phyloP scores from a whole-genome alignment of 805 yeast species.

The Sugiyamaella qingdaonensis region DNA sequence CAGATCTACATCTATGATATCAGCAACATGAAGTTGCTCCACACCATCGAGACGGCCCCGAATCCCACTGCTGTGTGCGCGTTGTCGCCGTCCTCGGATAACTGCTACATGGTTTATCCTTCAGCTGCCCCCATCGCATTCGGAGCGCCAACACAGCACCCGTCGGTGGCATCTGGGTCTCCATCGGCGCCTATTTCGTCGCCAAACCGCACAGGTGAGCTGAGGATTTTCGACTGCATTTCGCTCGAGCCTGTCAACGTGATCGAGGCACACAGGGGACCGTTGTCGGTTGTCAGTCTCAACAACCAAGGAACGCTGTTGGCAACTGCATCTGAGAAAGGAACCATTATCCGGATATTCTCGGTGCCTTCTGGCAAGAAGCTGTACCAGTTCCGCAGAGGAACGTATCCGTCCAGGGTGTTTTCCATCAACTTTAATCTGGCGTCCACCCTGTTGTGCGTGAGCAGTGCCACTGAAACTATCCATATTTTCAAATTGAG shows the following conservation, averaged over 20 bases:
- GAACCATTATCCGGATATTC: slow-evolving; percentile 84
- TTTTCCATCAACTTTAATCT: slow-evolving; percentile 71
- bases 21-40: slow-evolving; percentile 78
- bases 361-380: slow-evolving; percentile 51
- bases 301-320: slow-evolving; percentile 73
- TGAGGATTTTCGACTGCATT: slow-evolving; percentile 73
- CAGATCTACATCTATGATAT: slow-evolving; percentile 88
- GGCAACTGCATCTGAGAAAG: slow-evolving; percentile 87
- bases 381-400: slow-evolving; percentile 73
- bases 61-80: slow-evolving; percentile 41
- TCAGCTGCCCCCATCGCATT: slow-evolving; percentile 38
- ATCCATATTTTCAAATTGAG: slow-evolving; percentile 85
- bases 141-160: slow-evolving; percentile 14
- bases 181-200: slow-evolving; percentile 13
- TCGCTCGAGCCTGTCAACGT: slow-evolving; percentile 72
- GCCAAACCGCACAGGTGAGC: slow-evolving; percentile 49
- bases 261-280: slow-evolving; percentile 80
- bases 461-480: slow-evolving; percentile 84
- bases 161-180: slow-evolving; percentile 15
- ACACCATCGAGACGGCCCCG: slow-evolving; percentile 57
- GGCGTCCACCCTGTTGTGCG: slow-evolving; percentile 68
- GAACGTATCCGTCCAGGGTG: slow-evolving; percentile 79
- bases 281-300: slow-evolving; percentile 61
- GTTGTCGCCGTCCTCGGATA: slow-evolving; percentile 39
- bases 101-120: slow-evolving; percentile 53